phyloP scores from a whole-genome alignment of 2,329 filamentous ascomycete species.

The Corynespora cassiicola region DNA sequence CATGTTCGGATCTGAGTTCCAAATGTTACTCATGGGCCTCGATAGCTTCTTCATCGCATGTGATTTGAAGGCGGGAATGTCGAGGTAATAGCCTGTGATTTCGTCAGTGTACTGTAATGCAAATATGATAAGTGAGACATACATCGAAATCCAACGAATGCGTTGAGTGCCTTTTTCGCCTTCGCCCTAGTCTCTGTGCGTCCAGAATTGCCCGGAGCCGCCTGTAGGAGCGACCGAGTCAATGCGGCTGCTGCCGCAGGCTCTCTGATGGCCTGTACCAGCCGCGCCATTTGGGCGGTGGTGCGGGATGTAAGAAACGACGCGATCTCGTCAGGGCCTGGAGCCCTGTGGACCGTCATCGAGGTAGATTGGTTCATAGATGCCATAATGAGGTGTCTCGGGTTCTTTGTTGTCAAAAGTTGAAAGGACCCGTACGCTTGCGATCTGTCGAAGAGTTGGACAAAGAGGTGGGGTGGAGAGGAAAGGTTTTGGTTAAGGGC shows the following conservation, averaged over 20 bases:
- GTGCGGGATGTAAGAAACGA: constrained; percentile 19
- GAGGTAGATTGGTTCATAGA: not conserved
- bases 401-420: constrained; percentile 10
- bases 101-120: constrained; percentile 27
- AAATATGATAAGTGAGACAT: constrained; percentile 11
- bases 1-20: constrained; percentile 58
- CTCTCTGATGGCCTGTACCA: constrained; percentile 18
- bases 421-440: constrained; percentile 1
- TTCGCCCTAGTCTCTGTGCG: no score
- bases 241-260: constrained; percentile 21
- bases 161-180: constrained; percentile 40
- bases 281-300: constrained; percentile 20
- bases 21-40: constrained; percentile 56
- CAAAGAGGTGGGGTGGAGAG: constrained; percentile 6
- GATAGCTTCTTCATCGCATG: constrained; percentile 62
- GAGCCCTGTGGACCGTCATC: constrained; percentile 5
- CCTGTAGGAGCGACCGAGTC: constrained; percentile 13
- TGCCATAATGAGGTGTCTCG: not conserved
- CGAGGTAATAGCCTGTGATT: constrained; percentile 55
- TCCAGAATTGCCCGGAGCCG: no score
- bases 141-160: constrained; percentile 46
- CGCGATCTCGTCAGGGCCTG: constrained; percentile 20
- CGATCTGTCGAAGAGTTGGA: constrained; percentile 1
- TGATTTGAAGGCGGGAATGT: constrained; percentile 49
- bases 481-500: no score